Base-by-base conservation (phyloP, 2,329 filamentous ascomycete species). In the Intubia oerlemansii region DNA sequence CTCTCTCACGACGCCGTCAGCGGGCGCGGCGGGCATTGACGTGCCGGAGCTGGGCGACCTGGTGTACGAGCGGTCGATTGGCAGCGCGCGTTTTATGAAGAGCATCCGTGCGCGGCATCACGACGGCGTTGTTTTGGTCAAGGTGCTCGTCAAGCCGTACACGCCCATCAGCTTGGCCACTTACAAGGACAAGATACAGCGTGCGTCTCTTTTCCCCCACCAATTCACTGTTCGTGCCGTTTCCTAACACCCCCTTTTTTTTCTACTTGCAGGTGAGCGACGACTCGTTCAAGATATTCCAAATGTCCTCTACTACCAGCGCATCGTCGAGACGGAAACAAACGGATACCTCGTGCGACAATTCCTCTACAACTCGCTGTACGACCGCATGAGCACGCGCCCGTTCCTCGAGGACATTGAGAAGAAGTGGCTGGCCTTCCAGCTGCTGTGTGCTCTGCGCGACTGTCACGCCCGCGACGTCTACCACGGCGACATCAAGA, bases 401-500 rank as follows among this genome's bases (percentile, higher is more conserved):
- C 90, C 88, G 0, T 98, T 98, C 41, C 59, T 95, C 8, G 90
- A 98, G 50, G 80, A 91, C 39, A 88, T 98, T 38, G 88, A 98
- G 51, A 95, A 93, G 62, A 93, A 91, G 55, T 98, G 88, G 88
- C 65, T 98, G 28, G 79, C 85, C 0, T 98, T 92, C 42, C 88
- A 98, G 53, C 64, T 98, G 3, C 63, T 98, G 9, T 93, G 82
- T 48, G 84, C 80, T 3, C 57, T 98, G 33, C 72, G 84, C 32
- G 90, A 98, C 50, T 93, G 81, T 42, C 88, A 98, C 48, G 62
- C 76, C 17, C 66, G 76, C 26, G 79, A 90, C 42, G 62, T 98
- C 29, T 95, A 84, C 47, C 88, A 98, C 46, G 90, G 88, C 33
- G 90, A 98, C 45, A 95, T 98, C 56, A 98, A 98, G 57, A 88